Percentiles rank a stretch among this genome's conserved stretches.
Evolutionary conservation across 441 rosid species (phyloP).

Genomic region (Jatropha podagrica): DNA sequence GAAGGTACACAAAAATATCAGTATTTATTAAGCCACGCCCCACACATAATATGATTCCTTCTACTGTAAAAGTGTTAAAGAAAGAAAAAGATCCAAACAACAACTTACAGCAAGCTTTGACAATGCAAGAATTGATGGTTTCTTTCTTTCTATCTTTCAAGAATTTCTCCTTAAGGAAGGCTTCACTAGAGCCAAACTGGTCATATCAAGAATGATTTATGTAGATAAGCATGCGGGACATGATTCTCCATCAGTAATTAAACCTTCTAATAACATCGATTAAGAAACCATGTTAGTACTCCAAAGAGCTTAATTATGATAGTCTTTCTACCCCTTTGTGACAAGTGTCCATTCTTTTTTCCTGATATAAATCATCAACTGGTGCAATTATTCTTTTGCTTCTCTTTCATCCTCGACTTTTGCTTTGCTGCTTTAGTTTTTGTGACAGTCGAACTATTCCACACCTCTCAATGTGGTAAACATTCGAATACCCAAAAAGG

Average conservation of each 20-base stretch:
- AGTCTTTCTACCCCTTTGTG: neutral
- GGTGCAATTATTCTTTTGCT: conserved; percentile 7
- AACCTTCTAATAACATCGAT: no score
- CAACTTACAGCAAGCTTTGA: neutral
- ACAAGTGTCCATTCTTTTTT: neutral
- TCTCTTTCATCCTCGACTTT: conserved; percentile 5
- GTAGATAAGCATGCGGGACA: conserved; percentile 29
- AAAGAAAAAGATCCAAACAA: neutral
- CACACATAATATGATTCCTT: neutral
- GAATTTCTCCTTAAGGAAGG: neutral
- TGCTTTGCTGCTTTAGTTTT: conserved; percentile 8
- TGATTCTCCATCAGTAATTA: conserved; percentile 18
- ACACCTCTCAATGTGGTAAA: conserved; percentile 27
- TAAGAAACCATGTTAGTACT: no score
- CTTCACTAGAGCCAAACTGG: conserved; percentile 13
- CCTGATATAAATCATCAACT: neutral
- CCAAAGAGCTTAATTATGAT: neutral
- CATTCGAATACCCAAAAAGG: neutral
- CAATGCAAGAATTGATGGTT: conserved; percentile 15
- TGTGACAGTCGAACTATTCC: conserved; percentile 18
- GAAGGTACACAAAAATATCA: neutral
- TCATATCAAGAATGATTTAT: conserved; percentile 5
- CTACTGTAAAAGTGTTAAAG: neutral
- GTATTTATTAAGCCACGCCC: neutral
- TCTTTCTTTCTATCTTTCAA: neutral